These are phyloP conservation scores for Xylaria sp. DNA, from an alignment of 2,329 filamentous ascomycete species.

Conservation along the genomic window DNA sequence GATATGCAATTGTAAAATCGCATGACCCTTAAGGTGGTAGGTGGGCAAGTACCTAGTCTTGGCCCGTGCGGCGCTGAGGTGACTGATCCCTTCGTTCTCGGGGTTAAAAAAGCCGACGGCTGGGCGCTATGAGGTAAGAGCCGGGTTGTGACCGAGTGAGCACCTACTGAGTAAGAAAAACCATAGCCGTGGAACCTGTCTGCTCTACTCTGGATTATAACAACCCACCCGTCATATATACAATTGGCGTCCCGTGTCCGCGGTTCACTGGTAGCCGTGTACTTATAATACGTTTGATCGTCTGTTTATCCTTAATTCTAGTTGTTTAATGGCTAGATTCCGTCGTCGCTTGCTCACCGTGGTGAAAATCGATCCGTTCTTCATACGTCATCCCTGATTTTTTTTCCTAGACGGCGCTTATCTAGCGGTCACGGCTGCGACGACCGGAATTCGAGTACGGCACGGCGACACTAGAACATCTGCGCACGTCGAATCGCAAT, in stretches of 20 bases:
- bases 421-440: neutral
- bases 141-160: constrained; percentile 7
- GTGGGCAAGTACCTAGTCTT: neutral
- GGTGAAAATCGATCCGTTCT: constrained; percentile 19
- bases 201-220: constrained; percentile 4
- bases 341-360: constrained; percentile 28
- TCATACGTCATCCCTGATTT: constrained; percentile 11
- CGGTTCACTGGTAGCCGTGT: constrained; percentile 13
- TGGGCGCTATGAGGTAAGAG: constrained; percentile 7
- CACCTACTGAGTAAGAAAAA: constrained; percentile 21
- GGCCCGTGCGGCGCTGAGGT: neutral
- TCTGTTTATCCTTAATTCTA: constrained; percentile 11
- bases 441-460: neutral
- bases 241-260: constrained; percentile 1
- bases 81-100: neutral
- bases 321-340: constrained; percentile 35
- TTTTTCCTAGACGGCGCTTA: neutral
- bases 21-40: neutral
- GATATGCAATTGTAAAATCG: neutral
- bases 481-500: neutral
- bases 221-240: constrained; percentile 1
- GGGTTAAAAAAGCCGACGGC: constrained; percentile 7
- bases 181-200: constrained; percentile 32
- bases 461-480: neutral
- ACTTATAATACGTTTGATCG: neutral